Conservation (phyloP, 805 yeast genomes). For the Saccharomyces kudriavzevii region DNA sequence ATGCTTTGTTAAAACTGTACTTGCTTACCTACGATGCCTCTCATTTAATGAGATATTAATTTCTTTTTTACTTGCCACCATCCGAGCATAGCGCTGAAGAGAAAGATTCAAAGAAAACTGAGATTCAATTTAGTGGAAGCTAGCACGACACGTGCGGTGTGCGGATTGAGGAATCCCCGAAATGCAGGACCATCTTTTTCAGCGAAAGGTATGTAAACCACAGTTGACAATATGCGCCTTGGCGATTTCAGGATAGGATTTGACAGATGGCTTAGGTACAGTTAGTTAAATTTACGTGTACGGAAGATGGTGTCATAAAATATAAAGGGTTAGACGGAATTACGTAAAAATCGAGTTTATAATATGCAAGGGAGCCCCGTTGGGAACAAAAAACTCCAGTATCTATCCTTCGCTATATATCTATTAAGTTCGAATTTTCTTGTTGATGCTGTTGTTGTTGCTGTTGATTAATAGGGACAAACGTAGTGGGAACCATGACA, state of each 20-base stretch:
- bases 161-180: neutral
- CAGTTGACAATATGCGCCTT: neutral
- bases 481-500: neutral
- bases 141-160: neutral
- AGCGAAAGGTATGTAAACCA: neutral
- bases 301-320: neutral
- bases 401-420: slow-evolving; percentile 14
- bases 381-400: neutral
- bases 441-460: slow-evolving; percentile 10
- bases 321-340: neutral
- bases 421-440: slow-evolving; percentile 24
- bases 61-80: neutral
- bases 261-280: neutral
- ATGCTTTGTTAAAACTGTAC: neutral
- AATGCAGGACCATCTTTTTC: neutral
- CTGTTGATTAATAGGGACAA: slow-evolving; percentile 1
- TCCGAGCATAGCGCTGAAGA: neutral
- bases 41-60: neutral
- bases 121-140: neutral
- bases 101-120: neutral
- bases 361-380: neutral
- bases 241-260: neutral
- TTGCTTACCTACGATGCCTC: neutral
- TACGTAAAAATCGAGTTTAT: neutral
- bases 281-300: neutral